These are phyloP conservation scores for Cercophora scortea DNA, from an alignment of 495 filamentous ascomycete genomes.

Conservation along the genomic window DNA sequence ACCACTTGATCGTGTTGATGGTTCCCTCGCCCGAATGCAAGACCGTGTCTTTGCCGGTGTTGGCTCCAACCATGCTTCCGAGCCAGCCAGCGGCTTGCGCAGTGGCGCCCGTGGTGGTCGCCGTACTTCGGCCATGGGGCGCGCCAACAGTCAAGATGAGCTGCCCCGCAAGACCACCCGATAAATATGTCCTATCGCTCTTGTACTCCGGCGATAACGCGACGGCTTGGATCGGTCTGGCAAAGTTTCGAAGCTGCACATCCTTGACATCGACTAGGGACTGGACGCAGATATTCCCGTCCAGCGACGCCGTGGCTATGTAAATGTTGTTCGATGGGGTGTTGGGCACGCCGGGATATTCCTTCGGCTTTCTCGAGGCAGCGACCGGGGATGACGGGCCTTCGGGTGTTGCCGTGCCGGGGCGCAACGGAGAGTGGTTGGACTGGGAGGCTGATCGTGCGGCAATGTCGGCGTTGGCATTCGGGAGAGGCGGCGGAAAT, in stretches of 20 bases:
- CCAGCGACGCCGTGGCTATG: slow-evolving; percentile 88
- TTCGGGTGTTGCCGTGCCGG: slow-evolving; percentile 34
- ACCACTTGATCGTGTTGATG: slow-evolving; percentile 90
- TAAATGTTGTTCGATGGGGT: slow-evolving; percentile 80
- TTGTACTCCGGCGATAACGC: slow-evolving; percentile 90
- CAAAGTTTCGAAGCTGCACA: slow-evolving; percentile 86
- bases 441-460: slow-evolving; percentile 37
- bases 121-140: slow-evolving; percentile 64
- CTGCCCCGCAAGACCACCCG: slow-evolving; percentile 82
- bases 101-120: slow-evolving; percentile 70
- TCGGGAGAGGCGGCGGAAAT: slow-evolving; percentile 67
- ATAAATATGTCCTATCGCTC: slow-evolving; percentile 76
- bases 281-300: slow-evolving; percentile 86
- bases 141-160: slow-evolving; percentile 84
- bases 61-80: slow-evolving; percentile 70
- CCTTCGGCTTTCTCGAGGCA: slow-evolving; percentile 38
- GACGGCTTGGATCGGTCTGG: slow-evolving; percentile 81
- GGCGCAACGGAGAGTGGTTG: slow-evolving; percentile 28
- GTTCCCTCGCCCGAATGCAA: slow-evolving; percentile 88
- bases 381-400: slow-evolving; percentile 45
- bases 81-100: slow-evolving; percentile 85
- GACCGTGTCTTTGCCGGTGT: slow-evolving; percentile 76
- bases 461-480: slow-evolving; percentile 43
- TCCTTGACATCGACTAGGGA: slow-evolving; percentile 68
- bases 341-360: slow-evolving; percentile 46